phyloP scores from a whole-genome alignment of 2,329 filamentous ascomycete species.

The Aureobasidium sp. region DNA sequence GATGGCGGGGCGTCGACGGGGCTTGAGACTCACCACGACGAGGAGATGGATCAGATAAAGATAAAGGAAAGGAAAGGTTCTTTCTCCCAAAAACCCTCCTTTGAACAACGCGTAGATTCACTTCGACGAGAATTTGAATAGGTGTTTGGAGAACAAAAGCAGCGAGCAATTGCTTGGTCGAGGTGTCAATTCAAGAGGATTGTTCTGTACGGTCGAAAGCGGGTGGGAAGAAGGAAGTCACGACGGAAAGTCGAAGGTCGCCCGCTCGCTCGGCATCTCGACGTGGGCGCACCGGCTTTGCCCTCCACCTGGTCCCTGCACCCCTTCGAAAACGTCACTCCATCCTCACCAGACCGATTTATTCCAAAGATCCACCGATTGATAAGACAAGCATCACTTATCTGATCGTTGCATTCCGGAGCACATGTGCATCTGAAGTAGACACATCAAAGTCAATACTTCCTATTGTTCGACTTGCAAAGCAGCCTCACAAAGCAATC shows the following conservation, averaged over 20 bases:
- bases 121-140: not conserved
- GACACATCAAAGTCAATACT: too few species aligned
- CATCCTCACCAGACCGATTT: not conserved
- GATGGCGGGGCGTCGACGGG: not conserved
- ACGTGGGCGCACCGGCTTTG: not conserved
- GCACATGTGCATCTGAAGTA: too few species aligned
- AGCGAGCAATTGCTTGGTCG: not conserved
- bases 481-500: too few species aligned
- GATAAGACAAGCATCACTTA: constrained; percentile 11
- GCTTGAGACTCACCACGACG: not conserved
- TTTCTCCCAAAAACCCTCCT: constrained; percentile 3
- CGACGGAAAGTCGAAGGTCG: not conserved
- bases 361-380: constrained; percentile 10
- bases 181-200: not conserved
- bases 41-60: constrained; percentile 13
- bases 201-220: not conserved
- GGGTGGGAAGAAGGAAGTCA: not conserved
- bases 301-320: not conserved
- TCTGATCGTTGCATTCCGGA: too few species aligned
- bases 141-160: not conserved
- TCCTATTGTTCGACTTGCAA: too few species aligned
- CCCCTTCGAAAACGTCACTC: not conserved
- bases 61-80: not conserved
- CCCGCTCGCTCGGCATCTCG: not conserved
- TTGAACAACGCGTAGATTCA: not conserved